Conservation (phyloP, 192 early-diverging fungal genomes). For the Gamsiella multidivaricata region DNA sequence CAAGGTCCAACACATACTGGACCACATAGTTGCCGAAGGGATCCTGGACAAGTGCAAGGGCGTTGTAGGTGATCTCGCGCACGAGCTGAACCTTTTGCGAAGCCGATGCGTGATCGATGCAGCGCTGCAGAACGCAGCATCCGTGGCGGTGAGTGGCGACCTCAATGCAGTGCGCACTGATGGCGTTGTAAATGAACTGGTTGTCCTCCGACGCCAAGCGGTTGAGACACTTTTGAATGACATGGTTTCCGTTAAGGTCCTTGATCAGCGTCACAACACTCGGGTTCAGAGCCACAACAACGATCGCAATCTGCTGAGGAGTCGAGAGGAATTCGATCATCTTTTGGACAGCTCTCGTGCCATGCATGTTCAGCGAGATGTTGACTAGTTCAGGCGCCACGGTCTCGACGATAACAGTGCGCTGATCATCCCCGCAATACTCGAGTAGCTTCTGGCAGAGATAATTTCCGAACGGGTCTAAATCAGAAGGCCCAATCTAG, state of each 20-base stretch:
- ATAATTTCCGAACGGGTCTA: constrained; percentile 94
- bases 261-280: constrained; percentile 85
- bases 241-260: constrained; percentile 94
- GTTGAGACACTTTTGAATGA: constrained; percentile 92
- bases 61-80: constrained; percentile 78
- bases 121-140: constrained; percentile 92
- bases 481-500: background rate
- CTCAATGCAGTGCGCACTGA: constrained; percentile 79
- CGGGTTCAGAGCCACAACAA: constrained; percentile 73
- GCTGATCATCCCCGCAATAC: constrained; percentile 80
- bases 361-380: constrained; percentile 92
- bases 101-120: constrained; percentile 84
- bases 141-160: constrained; percentile 93
- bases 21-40: constrained; percentile 95
- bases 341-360: constrained; percentile 92
- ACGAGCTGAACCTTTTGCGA: constrained; percentile 82
- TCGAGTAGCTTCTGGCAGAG: constrained; percentile 91
- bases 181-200: constrained; percentile 90
- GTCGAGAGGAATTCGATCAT: constrained; percentile 84
- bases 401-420: constrained; percentile 75
- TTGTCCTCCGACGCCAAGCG: constrained; percentile 79
- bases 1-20: constrained; percentile 89
- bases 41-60: constrained; percentile 84
- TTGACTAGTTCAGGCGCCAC: constrained; percentile 80
- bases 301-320: constrained; percentile 71